phyloP scores from a whole-genome alignment of 106 monocot species.

The Apostasia shenzhenica region DNA sequence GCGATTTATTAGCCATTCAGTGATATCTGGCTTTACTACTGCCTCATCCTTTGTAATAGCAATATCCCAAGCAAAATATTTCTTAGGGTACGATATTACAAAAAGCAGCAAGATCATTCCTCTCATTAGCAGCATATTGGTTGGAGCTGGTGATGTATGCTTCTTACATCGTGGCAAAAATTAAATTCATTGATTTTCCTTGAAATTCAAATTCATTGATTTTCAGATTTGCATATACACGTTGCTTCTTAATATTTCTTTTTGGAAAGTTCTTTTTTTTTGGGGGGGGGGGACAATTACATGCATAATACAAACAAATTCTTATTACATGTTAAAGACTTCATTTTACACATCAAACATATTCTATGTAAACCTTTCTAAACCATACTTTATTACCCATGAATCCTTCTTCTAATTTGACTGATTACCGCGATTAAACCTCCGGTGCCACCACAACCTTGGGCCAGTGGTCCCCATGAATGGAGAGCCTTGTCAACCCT shows the following conservation, averaged over 20 bases:
- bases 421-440: too few relatives aligned
- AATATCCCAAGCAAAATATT: slow-evolving; percentile 92
- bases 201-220: background rate
- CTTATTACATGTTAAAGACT: too few relatives aligned
- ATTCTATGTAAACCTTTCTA: too few relatives aligned
- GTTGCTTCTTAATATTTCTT: background rate
- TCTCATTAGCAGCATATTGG: slow-evolving; percentile 74
- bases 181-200: background rate
- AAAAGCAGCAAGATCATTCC: slow-evolving; percentile 94
- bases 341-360: too few relatives aligned
- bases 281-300: too few relatives aligned
- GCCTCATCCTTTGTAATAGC: slow-evolving; percentile 93
- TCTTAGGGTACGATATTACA: slow-evolving; percentile 71
- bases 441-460: too few relatives aligned
- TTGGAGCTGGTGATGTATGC: slow-evolving; percentile 66
- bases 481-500: too few relatives aligned
- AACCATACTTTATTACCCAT: too few relatives aligned
- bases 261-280: too few relatives aligned
- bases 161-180: background rate
- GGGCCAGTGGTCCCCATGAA: too few relatives aligned
- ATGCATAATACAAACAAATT: too few relatives aligned
- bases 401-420: too few relatives aligned
- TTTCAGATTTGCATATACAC: background rate
- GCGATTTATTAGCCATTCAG: slow-evolving; percentile 95
- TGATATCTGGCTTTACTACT: slow-evolving; percentile 97